A percentile compares a stretch with the other conserved stretches of the same genome.
phyloP scores from a whole-genome alignment of 192 early-diverging fungal species.

The Coemansia sp. region DNA sequence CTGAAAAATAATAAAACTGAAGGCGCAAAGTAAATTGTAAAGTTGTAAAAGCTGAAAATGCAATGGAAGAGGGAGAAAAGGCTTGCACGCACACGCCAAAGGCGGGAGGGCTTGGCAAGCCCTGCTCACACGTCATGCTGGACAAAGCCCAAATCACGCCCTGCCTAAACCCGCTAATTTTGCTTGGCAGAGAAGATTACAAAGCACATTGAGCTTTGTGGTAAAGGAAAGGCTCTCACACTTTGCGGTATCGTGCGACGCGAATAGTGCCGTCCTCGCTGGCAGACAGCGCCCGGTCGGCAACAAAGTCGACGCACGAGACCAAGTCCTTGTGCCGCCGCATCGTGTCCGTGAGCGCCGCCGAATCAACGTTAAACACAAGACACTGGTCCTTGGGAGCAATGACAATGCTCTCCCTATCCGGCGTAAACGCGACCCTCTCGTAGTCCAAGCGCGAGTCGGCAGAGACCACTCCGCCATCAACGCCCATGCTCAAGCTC shows the following conservation, averaged over 20 bases:
- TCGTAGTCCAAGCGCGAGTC: slow-evolving; percentile 41
- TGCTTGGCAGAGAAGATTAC: not conserved
- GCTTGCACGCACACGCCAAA: not conserved
- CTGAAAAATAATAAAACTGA: not conserved
- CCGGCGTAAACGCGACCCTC: slow-evolving; percentile 47
- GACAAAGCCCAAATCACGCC: not conserved
- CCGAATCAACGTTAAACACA: slow-evolving; percentile 52
- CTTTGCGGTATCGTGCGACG: slow-evolving; percentile 46
- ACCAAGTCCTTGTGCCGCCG: slow-evolving; percentile 53
- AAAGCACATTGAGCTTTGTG: not conserved
- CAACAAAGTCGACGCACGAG: slow-evolving; percentile 43
- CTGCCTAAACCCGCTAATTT: not conserved
- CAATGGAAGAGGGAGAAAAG: not conserved
- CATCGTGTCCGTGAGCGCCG: slow-evolving; percentile 40
- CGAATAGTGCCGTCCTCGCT: slow-evolving; percentile 53
- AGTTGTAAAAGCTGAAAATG: slow-evolving; percentile 3
- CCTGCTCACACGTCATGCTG: not conserved
- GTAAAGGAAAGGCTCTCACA: slow-evolving; percentile 7
- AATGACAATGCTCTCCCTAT: slow-evolving; percentile 40
- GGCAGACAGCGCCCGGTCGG: slow-evolving; percentile 43
- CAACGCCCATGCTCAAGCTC: slow-evolving; percentile 20
- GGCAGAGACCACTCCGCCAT: not conserved
- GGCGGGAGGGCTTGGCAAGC: slow-evolving; percentile 6
- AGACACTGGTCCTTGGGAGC: slow-evolving; percentile 46
- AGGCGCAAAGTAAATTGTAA: not conserved